Evolutionary conservation across 129 eudicot genomes (phyloP).

Genomic region (Lactuca sativa): DNA sequence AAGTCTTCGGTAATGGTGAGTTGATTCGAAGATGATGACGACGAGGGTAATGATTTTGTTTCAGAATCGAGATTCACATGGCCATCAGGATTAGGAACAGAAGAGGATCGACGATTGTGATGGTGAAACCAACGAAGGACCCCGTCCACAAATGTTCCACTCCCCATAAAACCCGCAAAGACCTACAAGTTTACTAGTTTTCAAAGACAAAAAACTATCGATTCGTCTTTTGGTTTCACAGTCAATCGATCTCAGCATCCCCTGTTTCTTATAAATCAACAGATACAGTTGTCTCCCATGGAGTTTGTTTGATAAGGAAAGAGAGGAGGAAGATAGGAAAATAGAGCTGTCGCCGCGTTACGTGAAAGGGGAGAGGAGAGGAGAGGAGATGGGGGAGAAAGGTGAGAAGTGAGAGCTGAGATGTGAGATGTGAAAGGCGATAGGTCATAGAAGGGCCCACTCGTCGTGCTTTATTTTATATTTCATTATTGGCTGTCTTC

Average conservation of each 20-base stretch:
- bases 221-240: not conserved
- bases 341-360: constrained; percentile 33
- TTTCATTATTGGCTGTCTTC: not conserved
- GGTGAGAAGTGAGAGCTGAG: not conserved
- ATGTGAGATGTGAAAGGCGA: not conserved
- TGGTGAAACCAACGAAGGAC: constrained; percentile 88
- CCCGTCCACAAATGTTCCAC: constrained; percentile 88
- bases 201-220: not conserved
- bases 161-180: constrained; percentile 59
- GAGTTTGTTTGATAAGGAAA: constrained; percentile 4
- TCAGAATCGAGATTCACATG: constrained; percentile 16
- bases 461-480: not conserved
- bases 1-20: constrained; percentile 45
- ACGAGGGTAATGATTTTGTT: constrained; percentile 20
- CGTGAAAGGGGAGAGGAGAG: constrained; percentile 5
- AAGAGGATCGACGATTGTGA: constrained; percentile 53
- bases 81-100: constrained; percentile 8
- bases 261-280: constrained; percentile 11
- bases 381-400: not conserved
- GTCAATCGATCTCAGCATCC: constrained; percentile 35
- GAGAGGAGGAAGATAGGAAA: constrained; percentile 22
- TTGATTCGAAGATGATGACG: constrained; percentile 5
- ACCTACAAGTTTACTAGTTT: constrained; percentile 9
- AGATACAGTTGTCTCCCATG: not conserved
- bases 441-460: not conserved